These are phyloP conservation scores for Suillus discolor DNA, from an alignment of 768 basidiomycete genomes.

Conservation along the genomic window DNA sequence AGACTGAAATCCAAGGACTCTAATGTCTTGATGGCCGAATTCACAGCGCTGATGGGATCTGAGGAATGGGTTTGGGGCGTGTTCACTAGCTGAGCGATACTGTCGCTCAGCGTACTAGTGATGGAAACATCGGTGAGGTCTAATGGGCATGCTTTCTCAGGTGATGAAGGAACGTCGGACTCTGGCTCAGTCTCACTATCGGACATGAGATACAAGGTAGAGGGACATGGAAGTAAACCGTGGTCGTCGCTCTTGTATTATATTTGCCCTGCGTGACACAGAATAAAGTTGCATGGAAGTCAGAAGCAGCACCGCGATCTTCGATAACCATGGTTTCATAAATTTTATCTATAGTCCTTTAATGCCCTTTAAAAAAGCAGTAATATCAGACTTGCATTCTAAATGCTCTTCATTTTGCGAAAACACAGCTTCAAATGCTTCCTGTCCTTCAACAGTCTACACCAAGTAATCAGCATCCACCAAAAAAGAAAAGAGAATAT, in stretches of 20 bases:
- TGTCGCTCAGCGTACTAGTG: neutral
- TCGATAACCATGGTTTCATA: neutral
- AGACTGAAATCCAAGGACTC: constrained; percentile 31
- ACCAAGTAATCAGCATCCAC: constrained; percentile 11
- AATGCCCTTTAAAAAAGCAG: constrained; percentile 60
- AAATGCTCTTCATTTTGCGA: constrained; percentile 55
- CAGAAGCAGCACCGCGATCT: neutral
- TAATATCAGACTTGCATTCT: constrained; percentile 56
- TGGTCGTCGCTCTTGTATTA: neutral
- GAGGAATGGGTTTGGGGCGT: neutral
- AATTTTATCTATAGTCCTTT: constrained; percentile 44
- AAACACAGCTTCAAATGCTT: constrained; percentile 63
- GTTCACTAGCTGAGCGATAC: neutral
- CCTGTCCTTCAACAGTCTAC: constrained; percentile 60
- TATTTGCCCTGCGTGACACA: neutral
- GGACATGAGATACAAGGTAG: constrained; percentile 26
- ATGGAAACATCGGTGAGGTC: constrained; percentile 2
- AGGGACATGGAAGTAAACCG: neutral
- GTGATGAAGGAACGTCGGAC: constrained; percentile 30
- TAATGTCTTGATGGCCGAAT: constrained; percentile 26
- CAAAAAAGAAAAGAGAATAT: constrained; percentile 7
- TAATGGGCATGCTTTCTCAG: constrained; percentile 10
- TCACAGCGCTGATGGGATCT: constrained; percentile 18
- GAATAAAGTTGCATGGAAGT: constrained; percentile 10
- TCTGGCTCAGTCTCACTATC: constrained; percentile 62